Conservation (phyloP, 805 yeast genomes). For the Tetrapisispora namnaoensis region DNA sequence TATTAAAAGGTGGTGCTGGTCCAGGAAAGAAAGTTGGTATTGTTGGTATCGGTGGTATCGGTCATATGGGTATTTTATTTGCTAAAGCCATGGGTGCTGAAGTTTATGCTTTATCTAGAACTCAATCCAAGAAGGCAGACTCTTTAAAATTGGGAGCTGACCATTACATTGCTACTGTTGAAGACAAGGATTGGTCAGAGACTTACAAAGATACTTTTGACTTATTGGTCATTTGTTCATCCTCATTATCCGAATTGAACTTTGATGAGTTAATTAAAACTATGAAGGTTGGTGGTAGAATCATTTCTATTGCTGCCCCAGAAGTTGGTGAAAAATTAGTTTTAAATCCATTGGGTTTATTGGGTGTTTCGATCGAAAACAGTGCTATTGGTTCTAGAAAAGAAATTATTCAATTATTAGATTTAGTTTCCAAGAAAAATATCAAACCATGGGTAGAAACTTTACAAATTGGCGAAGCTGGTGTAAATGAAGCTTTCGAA, state of each 20-base stretch:
- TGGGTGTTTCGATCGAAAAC: constrained; percentile 24
- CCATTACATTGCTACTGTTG: constrained; percentile 44
- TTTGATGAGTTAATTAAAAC: constrained; percentile 27
- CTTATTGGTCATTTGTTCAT: constrained; percentile 41
- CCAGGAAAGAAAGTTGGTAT: constrained; percentile 44
- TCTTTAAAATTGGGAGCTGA: constrained; percentile 45
- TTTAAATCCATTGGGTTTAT: constrained; percentile 10
- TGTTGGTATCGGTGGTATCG: constrained; percentile 49
- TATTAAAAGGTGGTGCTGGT: constrained; percentile 42
- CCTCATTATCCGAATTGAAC: constrained; percentile 33
- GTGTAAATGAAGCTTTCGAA: constrained; percentile 36
- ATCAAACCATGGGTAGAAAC: constrained; percentile 45
- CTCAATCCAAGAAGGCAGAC: constrained; percentile 38
- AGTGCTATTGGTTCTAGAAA: constrained; percentile 36
- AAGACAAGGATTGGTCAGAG: constrained; percentile 34
- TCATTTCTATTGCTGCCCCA: constrained; percentile 23
- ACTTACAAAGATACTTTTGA: constrained; percentile 33
- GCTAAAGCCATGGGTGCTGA: constrained; percentile 54
- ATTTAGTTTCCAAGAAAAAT: constrained; percentile 37
- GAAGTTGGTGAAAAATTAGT: constrained; percentile 8
- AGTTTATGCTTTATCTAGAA: constrained; percentile 48
- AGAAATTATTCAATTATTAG: constrained; percentile 40
- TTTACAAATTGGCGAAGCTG: constrained; percentile 37
- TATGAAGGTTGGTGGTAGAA: constrained; percentile 30
- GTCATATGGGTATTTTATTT: constrained; percentile 46